A percentile compares a stretch with the other conserved stretches of the same genome.
These are phyloP conservation scores for Solanum piurae DNA, from an alignment of 257 asterid species.

Conservation along the genomic window DNA sequence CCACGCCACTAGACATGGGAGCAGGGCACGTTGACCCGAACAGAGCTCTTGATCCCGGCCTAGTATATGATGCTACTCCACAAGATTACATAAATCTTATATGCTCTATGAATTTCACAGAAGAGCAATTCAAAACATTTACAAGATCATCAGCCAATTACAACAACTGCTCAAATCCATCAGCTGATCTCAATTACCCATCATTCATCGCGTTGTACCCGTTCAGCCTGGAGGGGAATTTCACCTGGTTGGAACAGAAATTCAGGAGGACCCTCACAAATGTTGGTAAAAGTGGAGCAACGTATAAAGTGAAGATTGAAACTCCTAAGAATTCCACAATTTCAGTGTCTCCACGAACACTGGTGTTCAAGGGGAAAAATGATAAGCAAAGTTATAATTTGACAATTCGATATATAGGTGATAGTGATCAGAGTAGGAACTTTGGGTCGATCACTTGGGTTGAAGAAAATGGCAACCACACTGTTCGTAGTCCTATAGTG, in stretches of 20 bases:
- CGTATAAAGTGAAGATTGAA: not conserved
- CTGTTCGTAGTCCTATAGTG: constrained; percentile 36
- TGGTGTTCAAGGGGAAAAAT: not conserved
- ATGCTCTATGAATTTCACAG: not conserved
- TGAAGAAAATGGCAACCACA: constrained; percentile 19
- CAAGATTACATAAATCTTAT: not conserved
- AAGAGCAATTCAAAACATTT: not conserved
- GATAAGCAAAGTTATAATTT: not conserved
- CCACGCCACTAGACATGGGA: not conserved
- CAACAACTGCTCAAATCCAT: not conserved
- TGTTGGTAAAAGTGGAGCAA: not conserved
- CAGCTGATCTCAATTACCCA: not conserved
- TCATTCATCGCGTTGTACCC: not conserved
- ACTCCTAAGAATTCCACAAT: not conserved
- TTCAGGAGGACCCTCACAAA: not conserved
- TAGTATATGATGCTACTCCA: not conserved
- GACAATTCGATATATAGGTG: not conserved
- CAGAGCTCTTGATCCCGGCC: not conserved
- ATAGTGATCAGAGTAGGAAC: not conserved
- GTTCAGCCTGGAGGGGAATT: not conserved
- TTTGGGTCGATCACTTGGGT: not conserved
- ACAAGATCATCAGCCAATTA: not conserved
- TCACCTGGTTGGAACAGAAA: not conserved
- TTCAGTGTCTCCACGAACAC: not conserved
- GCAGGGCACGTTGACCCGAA: not conserved